Base-by-base conservation (phyloP, 2,329 filamentous ascomycete genomes). In the Ascochyta pisi region DNA sequence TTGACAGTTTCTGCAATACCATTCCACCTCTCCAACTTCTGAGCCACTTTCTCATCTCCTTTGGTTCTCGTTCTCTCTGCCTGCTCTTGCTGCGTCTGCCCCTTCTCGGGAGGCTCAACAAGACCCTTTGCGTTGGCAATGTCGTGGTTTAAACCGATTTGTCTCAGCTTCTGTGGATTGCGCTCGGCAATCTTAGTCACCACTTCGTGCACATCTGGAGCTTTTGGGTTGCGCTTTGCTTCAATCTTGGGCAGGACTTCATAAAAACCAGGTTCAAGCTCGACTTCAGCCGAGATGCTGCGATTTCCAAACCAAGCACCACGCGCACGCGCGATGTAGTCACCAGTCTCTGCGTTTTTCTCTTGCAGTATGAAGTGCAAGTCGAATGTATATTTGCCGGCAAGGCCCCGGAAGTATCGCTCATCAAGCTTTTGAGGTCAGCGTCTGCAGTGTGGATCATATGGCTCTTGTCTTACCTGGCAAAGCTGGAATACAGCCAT, bases 261-360 rank as follows among this genome's bases (percentile, higher is more conserved):
- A 73, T 95, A 95, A 33, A 82, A 84, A 6, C 91, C 91, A 0
- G 87, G 83, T 22, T 89, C 84, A 38, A 95, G 84, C 26, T 88
- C 82, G 16, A 94, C 82, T 70, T 95, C 91, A 2, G 90, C 86
- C 44, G 88, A 92, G 46, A 92, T 87, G 5, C 88, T 89, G 8
- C 91, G 86, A 13, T 81, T 85, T 81, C 91, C 89, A 69, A 79
- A 79, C 63, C 69, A 73, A 73, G 80, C 64, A 70, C 82, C 57
- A 64, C 80, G 57, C 41, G 80, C 83, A 42, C 82, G 82, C 6
- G 84, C 79, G 37, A 84, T 80, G 58, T 84, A 83, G 27, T 84
- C 80, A 5, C 81, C 78, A 33, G 83, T 78, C 19, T 44, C 39
- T 3, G 66, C 51, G 10, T 78, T 78, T 69, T 83, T 78, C 55